Conservation (phyloP, 306 rosid genomes). For the Begonia loranthoides region DNA sequence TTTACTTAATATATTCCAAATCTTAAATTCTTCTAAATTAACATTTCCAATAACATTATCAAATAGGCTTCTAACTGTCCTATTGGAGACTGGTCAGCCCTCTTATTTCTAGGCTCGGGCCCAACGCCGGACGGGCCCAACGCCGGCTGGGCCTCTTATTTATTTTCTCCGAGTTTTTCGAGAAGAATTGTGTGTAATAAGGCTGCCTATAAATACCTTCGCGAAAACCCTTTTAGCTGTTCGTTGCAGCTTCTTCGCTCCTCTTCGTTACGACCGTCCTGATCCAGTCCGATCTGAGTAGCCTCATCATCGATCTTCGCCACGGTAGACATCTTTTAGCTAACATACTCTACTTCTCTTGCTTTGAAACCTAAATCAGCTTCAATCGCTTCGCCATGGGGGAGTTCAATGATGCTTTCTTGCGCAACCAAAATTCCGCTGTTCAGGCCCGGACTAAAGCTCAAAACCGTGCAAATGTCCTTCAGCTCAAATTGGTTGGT, state of each 20-base stretch:
- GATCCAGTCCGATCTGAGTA: slow-evolving; percentile 16
- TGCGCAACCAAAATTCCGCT: slow-evolving; percentile 98
- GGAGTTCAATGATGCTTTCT: slow-evolving; percentile 63
- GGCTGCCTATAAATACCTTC: slow-evolving; percentile 19
- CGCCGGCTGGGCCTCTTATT: too few species aligned
- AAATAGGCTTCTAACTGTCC: too few species aligned
- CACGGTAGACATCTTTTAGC: slow-evolving; percentile 5
- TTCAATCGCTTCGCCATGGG: slow-evolving; percentile 48
- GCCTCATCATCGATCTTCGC: slow-evolving; percentile 3
- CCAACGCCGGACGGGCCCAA: too few species aligned
- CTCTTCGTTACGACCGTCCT: slow-evolving; percentile 8
- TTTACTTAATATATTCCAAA: too few species aligned
- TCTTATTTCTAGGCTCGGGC: too few species aligned
- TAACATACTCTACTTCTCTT: neutral
- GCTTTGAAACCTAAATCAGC: slow-evolving; percentile 6
- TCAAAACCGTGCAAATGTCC: slow-evolving; percentile 94
- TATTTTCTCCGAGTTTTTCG: too few species aligned
- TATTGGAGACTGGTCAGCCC: too few species aligned
- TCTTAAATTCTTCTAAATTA: too few species aligned
- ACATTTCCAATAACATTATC: too few species aligned
- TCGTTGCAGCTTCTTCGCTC: slow-evolving; percentile 13
- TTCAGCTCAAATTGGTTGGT: slow-evolving; percentile 84
- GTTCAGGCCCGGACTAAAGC: slow-evolving; percentile 98
- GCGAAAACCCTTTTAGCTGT: neutral
- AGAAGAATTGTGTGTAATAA: too few species aligned